Conservation (phyloP, 192 early-diverging fungal genomes). For the Phlyctochytrium planicorne region DNA sequence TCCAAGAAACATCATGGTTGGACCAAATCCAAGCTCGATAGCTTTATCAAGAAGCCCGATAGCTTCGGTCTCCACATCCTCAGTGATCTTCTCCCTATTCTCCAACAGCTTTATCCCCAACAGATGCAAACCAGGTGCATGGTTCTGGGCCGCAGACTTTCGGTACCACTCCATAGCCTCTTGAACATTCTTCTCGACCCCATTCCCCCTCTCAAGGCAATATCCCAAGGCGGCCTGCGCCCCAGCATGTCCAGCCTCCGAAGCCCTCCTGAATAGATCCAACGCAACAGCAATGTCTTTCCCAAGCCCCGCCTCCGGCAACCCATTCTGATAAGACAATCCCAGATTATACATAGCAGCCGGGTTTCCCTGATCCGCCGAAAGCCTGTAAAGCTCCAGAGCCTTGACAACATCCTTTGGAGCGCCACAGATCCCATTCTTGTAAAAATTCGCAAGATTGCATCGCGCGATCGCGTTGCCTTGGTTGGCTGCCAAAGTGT, state of each 20-base stretch:
- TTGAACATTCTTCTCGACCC: background rate
- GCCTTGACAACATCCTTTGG: constrained; percentile 8
- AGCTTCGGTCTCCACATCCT: background rate
- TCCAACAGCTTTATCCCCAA: background rate
- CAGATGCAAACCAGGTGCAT: background rate
- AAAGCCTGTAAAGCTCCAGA: constrained; percentile 1
- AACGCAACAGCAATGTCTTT: background rate
- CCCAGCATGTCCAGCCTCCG: constrained; percentile 6
- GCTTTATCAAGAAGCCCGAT: background rate
- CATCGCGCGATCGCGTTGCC: constrained; percentile 15
- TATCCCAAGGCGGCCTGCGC: constrained; percentile 9
- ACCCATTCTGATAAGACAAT: background rate
- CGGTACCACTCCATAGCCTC: background rate
- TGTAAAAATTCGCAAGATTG: constrained; percentile 23
- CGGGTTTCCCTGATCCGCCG: constrained; percentile 15
- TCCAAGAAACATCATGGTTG: background rate
- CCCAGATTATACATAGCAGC: constrained; percentile 12
- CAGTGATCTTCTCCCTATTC: background rate
- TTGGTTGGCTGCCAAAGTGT: constrained; percentile 10
- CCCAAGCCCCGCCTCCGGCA: background rate
- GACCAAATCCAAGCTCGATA: background rate
- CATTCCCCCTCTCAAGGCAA: background rate
- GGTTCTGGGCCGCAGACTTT: background rate
- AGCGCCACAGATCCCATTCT: constrained; percentile 7
- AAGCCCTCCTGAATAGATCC: constrained; percentile 5